These are phyloP conservation scores for Barnettozyma populi DNA, from an alignment of 805 yeast species.

Conservation along the genomic window DNA sequence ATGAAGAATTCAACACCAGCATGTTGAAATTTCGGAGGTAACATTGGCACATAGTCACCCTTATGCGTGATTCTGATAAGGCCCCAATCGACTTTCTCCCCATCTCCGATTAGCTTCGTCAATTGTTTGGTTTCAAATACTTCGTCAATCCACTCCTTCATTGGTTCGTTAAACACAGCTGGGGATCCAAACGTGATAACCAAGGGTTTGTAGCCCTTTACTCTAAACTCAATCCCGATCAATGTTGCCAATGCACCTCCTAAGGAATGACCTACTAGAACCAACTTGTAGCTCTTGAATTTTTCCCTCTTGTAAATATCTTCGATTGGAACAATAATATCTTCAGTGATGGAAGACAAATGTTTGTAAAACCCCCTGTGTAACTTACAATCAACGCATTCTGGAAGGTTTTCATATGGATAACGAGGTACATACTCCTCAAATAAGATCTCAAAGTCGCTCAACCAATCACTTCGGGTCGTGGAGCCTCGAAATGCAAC, in stretches of 20 bases:
- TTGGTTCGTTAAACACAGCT: conserved; percentile 49
- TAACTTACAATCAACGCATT: conserved; percentile 49
- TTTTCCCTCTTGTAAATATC: conserved; percentile 25
- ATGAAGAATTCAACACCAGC: conserved; percentile 30
- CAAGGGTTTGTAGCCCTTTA: conserved; percentile 48
- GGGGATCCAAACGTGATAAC: conserved; percentile 64
- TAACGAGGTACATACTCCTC: conserved; percentile 16
- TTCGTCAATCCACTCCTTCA: conserved; percentile 49
- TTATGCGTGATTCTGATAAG: conserved; percentile 51
- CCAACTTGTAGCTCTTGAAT: conserved; percentile 45
- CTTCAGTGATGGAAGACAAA: conserved; percentile 35
- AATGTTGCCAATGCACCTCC: conserved; percentile 69
- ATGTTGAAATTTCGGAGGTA: conserved; percentile 44
- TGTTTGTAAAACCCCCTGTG: conserved; percentile 62
- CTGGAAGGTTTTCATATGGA: conserved; percentile 8
- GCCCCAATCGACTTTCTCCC: conserved; percentile 26
- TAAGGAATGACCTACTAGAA: conserved; percentile 68
- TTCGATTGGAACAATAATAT: conserved; percentile 26
- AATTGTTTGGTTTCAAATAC: conserved; percentile 37
- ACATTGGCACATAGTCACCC: conserved; percentile 51
- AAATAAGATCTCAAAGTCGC: conserved; percentile 43
- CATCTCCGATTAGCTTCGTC: conserved; percentile 15
- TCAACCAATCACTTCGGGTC: conserved; percentile 59
- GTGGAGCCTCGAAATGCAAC: conserved; percentile 64
- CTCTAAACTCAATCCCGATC: conserved; percentile 56